These are phyloP conservation scores for Yamadazyma takamatsuzukensis DNA, from an alignment of 805 yeast genomes.

Conservation along the genomic window DNA sequence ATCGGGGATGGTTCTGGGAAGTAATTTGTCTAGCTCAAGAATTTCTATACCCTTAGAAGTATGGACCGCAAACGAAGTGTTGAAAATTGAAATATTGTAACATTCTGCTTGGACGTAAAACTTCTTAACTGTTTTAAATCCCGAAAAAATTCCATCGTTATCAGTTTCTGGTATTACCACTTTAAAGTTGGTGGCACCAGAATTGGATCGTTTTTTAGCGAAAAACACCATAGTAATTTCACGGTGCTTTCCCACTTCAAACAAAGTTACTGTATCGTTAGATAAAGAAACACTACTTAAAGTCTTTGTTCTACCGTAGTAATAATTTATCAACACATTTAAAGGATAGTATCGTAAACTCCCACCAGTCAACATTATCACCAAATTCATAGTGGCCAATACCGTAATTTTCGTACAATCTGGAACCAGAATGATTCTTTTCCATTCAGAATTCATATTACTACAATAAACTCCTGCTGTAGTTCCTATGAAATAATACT, in stretches of 20 bases:
- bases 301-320: constrained; percentile 38
- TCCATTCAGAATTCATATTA: constrained; percentile 51
- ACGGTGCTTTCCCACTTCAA: constrained; percentile 66
- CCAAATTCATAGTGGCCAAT: constrained; percentile 50
- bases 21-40: constrained; percentile 53
- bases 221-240: constrained; percentile 55
- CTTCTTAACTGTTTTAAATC: constrained; percentile 37
- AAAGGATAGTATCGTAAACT: constrained; percentile 60
- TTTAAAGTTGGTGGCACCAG: constrained; percentile 48
- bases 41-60: constrained; percentile 66
- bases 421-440: constrained; percentile 47
- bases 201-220: constrained; percentile 47
- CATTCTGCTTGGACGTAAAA: constrained; percentile 56
- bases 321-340: constrained; percentile 59
- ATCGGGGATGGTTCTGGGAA: constrained; percentile 58
- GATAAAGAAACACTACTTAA: constrained; percentile 48
- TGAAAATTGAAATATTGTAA: constrained; percentile 57
- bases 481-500: constrained; percentile 56
- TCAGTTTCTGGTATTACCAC: constrained; percentile 57
- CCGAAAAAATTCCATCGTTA: constrained; percentile 43
- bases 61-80: constrained; percentile 63
- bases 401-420: constrained; percentile 61
- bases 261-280: constrained; percentile 50
- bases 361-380: constrained; percentile 57
- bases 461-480: constrained; percentile 60